Evolutionary conservation across 768 basidiomycete species (phyloP).

Genomic region (Astraeus odoratus): DNA sequence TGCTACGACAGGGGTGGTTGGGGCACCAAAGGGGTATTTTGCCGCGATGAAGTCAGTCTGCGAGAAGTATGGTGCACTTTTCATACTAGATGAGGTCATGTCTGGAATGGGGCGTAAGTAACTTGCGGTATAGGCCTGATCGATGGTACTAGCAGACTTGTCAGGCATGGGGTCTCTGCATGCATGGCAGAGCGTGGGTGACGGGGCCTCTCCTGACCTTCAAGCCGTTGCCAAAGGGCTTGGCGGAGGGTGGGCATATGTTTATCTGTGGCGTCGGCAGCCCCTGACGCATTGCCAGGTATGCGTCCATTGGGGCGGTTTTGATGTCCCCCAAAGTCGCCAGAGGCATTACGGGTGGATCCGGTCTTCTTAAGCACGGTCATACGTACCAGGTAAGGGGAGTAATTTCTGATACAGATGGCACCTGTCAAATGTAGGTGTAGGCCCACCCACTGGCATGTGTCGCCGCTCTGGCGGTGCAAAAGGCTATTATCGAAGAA

Average conservation of each 20-base stretch:
- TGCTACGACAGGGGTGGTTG: constrained; percentile 70
- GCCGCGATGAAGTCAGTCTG: constrained; percentile 80
- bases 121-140: not conserved
- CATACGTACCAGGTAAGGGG: constrained; percentile 70
- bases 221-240: constrained; percentile 89
- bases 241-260: constrained; percentile 65
- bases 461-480: constrained; percentile 76
- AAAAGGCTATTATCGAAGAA: constrained; percentile 61
- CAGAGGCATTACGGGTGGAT: constrained; percentile 57
- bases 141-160: not conserved
- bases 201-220: constrained; percentile 72
- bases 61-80: constrained; percentile 61
- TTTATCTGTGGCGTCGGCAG: not conserved
- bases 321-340: constrained; percentile 69
- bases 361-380: constrained; percentile 76
- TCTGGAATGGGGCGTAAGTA: constrained; percentile 81
- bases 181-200: constrained; percentile 80
- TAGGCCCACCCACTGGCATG: constrained; percentile 72
- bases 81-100: constrained; percentile 92
- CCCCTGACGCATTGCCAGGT: constrained; percentile 35
- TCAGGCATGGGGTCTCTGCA: constrained; percentile 83
- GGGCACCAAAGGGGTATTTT: constrained; percentile 81
- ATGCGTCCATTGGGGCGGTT: constrained; percentile 76
- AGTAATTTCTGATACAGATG: not conserved
- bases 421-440: not conserved